Percentiles rank a stretch among this genome's conserved stretches.
Evolutionary conservation across 768 basidiomycete species (phyloP).

Genomic region (Cystoderma amianthinum): DNA sequence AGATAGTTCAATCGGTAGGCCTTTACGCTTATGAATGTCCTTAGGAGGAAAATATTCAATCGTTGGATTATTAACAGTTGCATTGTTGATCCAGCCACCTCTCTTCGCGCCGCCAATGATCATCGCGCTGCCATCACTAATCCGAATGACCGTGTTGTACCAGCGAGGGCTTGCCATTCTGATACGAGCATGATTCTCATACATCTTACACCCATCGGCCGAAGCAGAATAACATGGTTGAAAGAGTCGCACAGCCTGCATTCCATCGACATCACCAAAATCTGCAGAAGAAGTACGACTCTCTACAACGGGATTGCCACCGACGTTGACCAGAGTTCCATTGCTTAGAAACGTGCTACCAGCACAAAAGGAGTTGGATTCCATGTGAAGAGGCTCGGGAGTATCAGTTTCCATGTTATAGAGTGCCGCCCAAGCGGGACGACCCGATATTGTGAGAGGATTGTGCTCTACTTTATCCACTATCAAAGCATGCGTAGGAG

Average conservation of each 20-base stretch:
- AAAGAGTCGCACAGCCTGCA: slow-evolving; percentile 69
- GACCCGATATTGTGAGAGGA: slow-evolving; percentile 62
- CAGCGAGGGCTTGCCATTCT: slow-evolving; percentile 76
- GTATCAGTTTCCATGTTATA: slow-evolving; percentile 63
- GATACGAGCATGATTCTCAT: slow-evolving; percentile 55
- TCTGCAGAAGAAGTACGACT: slow-evolving; percentile 58
- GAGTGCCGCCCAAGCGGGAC: slow-evolving; percentile 77
- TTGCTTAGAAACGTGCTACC: slow-evolving; percentile 74
- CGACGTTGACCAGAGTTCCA: slow-evolving; percentile 72
- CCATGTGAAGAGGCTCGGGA: slow-evolving; percentile 52
- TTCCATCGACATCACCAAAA: slow-evolving; percentile 69
- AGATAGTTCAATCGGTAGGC: slow-evolving; percentile 53
- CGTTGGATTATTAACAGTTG: slow-evolving; percentile 74
- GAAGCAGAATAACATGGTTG: slow-evolving; percentile 51
- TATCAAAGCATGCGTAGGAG: slow-evolving; percentile 61
- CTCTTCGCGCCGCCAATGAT: slow-evolving; percentile 77
- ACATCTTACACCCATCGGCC: slow-evolving; percentile 48
- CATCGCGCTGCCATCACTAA: slow-evolving; percentile 76
- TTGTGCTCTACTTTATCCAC: slow-evolving; percentile 87
- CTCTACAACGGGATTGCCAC: slow-evolving; percentile 75
- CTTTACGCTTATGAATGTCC: slow-evolving; percentile 56
- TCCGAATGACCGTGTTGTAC: slow-evolving; percentile 69
- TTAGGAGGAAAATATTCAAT: slow-evolving; percentile 83
- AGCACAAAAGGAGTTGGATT: slow-evolving; percentile 84
- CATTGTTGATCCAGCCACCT: slow-evolving; percentile 85